Evolutionary conservation across 306 rosid species (phyloP), one percentile per base, ranked within the genome.

Genomic region (Pueraria montana): DNA sequence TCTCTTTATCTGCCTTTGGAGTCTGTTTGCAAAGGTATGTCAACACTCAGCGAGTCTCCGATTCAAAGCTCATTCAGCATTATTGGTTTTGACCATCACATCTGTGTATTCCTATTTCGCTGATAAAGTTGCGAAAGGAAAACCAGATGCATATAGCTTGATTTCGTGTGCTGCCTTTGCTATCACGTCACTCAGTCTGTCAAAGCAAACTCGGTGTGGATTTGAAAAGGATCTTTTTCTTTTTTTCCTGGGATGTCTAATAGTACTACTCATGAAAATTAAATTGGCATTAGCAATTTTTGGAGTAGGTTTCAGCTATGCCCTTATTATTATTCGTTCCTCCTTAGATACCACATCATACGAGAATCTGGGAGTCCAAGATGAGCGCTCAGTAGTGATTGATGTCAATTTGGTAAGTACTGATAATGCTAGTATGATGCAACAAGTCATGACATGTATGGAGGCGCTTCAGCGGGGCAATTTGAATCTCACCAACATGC

Each of bases 131-230:
- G 45, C 59, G 21, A 72, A 72, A 9, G 73, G 73, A 4, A 59
- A 81, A 59, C 84, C 79, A 46, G 80, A 81, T 62, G 80, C 45
- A 16, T 48, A 72, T 48, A 72, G 80, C 42, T 6, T 72, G 9
- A 46, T 63, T 32, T 81, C 80, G 0, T 81, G 46, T 2, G 84
- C 17, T 34, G 27, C 84, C 6, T 81, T 81, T 62, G 65, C 66
- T 48, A 21, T 81, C 30, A 62, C 50, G 80, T 81, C 75, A 52
- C 4, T 81, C 1, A 81, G 85, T 4, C 24, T 81, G 4, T 74
- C 75, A 10, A 63, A 24, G 30, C 80, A 48, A 32, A 62, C 24
- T 16, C 79, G 48, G 0, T 72, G 65, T 0, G 73, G 84, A 20
- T 72, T 81, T 1, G 79, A 46, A 62, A 30, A 32, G 4, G 84